These are phyloP conservation scores for Xylaria sp. DNA, from an alignment of 2,329 filamentous ascomycete species.

Conservation along the genomic window DNA sequence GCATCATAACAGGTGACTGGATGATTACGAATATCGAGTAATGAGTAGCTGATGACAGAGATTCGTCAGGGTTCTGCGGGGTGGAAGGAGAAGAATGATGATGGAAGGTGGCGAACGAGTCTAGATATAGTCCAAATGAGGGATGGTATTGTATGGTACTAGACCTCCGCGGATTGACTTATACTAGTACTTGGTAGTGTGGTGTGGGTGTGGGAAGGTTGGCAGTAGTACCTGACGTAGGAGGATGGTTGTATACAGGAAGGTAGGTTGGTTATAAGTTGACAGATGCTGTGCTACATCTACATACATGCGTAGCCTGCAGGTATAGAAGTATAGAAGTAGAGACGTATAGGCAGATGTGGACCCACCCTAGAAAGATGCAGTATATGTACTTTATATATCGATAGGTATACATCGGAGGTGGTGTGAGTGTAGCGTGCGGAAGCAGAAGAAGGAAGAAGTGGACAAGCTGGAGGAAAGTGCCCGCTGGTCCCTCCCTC, in stretches of 20 bases:
- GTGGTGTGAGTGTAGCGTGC: conserved; percentile 7
- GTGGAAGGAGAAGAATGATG: conserved; percentile 21
- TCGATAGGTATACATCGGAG: background rate
- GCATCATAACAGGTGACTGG: conserved; percentile 47
- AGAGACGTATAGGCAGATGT: conserved; percentile 2
- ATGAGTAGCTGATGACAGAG: conserved; percentile 29
- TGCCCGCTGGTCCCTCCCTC: conserved; percentile 8
- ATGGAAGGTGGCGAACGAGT: conserved; percentile 34
- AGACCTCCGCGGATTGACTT: background rate
- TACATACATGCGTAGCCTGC: conserved; percentile 8
- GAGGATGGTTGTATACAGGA: conserved; percentile 12
- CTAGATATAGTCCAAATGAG: conserved; percentile 34
- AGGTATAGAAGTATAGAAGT: background rate
- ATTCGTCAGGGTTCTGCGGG: conserved; percentile 35
- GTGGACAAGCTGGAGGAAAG: background rate
- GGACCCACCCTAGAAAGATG: conserved; percentile 12
- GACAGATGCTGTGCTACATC: conserved; percentile 15
- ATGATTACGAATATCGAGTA: conserved; percentile 27
- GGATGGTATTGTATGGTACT: conserved; percentile 13
- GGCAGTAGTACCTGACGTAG: conserved; percentile 31
- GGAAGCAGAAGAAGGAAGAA: background rate
- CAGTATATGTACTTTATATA: conserved; percentile 1
- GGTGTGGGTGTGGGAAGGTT: conserved; percentile 6
- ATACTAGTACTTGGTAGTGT: background rate
- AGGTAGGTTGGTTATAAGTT: conserved; percentile 5